Conservation (phyloP, 1,284 basidiomycete genomes). For the Cryptococcus sp. region DNA sequence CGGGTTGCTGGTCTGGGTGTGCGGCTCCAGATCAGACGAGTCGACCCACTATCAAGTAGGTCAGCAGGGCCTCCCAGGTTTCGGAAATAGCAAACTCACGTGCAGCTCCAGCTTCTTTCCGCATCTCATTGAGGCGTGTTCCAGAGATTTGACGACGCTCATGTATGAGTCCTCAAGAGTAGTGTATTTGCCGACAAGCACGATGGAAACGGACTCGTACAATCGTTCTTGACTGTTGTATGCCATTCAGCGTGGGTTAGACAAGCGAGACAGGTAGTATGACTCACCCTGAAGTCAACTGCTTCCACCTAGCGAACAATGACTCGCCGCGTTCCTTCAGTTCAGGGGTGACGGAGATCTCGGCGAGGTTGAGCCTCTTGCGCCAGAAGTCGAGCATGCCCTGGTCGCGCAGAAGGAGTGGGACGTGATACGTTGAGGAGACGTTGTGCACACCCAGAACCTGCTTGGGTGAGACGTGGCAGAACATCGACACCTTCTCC, state of each 20-base stretch:
- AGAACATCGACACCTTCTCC: conserved; percentile 99
- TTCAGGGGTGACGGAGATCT: conserved; percentile 61
- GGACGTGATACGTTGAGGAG: conserved; percentile 95
- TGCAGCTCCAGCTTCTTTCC: conserved; percentile 78
- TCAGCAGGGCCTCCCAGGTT: conserved; percentile 6
- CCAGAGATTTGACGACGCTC: conserved; percentile 95
- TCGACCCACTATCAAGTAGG: conserved; percentile 81
- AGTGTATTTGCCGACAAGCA: conserved; percentile 97
- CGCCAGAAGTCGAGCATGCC: conserved; percentile 84
- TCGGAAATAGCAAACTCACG: conserved; percentile 55
- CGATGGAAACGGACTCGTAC: conserved; percentile 89
- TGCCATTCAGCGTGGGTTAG: not conserved
- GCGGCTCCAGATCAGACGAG: conserved; percentile 86
- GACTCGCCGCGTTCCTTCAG: conserved; percentile 67
- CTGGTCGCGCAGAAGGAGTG: conserved; percentile 87
- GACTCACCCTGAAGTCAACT: conserved; percentile 72
- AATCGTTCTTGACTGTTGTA: conserved; percentile 64
- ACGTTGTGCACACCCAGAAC: conserved; percentile 97
- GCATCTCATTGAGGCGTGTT: conserved; percentile 93
- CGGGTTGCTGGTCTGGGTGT: conserved; percentile 74
- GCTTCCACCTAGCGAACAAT: conserved; percentile 75
- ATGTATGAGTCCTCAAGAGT: conserved; percentile 98
- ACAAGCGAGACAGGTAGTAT: conserved; percentile 1
- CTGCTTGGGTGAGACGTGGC: conserved; percentile 90
- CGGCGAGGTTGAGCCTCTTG: conserved; percentile 74